Evolutionary conservation across 2,329 filamentous ascomycete genomes (phyloP).

Genomic region (Penicillium sp.): DNA sequence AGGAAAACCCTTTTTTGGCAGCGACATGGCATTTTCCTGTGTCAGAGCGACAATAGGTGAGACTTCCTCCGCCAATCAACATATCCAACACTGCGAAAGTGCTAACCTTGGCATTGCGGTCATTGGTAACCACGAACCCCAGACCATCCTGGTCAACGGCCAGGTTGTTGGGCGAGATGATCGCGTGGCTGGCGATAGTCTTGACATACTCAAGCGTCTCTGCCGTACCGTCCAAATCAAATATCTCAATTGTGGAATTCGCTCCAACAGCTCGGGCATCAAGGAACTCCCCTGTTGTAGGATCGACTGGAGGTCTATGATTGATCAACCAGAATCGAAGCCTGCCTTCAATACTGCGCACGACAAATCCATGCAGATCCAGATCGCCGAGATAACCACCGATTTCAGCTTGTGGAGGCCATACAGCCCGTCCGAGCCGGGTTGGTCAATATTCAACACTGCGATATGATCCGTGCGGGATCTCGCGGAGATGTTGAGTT

Average conservation of each 20-base stretch:
- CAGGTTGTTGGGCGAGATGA: neutral
- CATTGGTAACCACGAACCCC: neutral
- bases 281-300: neutral
- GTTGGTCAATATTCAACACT: conserved; percentile 29
- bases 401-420: conserved; percentile 8
- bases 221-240: neutral
- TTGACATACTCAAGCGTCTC: neutral
- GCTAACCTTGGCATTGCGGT: neutral
- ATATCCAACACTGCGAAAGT: neutral
- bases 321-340: conserved; percentile 1
- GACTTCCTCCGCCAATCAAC: neutral
- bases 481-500: conserved; percentile 23
- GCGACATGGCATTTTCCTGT: neutral
- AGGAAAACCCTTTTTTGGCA: neutral
- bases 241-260: neutral
- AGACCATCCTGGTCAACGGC: neutral
- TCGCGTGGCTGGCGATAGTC: neutral
- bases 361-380: neutral
- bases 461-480: conserved; percentile 26
- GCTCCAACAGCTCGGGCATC: neutral
- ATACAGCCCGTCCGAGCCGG: conserved; percentile 18
- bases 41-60: neutral
- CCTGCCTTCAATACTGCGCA: neutral
- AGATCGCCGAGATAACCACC: neutral
- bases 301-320: neutral